Evolutionary conservation across 164 flowering plant genomes (phyloP).

Genomic region (Nymphaea thermarum): DNA sequence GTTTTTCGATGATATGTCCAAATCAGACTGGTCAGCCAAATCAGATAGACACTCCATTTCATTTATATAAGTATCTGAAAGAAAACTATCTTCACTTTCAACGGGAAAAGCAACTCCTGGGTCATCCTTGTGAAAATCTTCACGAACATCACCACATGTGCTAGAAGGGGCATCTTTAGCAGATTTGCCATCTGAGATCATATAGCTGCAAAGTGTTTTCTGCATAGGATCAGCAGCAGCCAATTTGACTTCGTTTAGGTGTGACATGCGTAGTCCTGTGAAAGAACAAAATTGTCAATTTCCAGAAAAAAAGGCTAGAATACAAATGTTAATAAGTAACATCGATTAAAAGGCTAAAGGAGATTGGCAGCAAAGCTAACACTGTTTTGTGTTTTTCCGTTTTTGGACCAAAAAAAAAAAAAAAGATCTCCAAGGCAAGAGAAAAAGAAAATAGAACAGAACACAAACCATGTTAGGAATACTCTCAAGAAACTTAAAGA

Average conservation of each 20-base stretch:
- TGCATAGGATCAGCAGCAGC: slow-evolving; percentile 49
- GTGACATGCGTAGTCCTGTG: slow-evolving; percentile 87
- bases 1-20: slow-evolving; percentile 4
- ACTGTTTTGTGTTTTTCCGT: background rate
- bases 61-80: slow-evolving; percentile 2
- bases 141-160: slow-evolving; percentile 14
- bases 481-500: too few relatives aligned
- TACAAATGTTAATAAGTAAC: background rate
- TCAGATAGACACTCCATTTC: slow-evolving; percentile 7
- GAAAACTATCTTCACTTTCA: slow-evolving; percentile 9
- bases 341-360: background rate
- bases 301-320: background rate
- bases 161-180: slow-evolving; percentile 10
- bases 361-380: background rate
- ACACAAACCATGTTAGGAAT: too few relatives aligned
- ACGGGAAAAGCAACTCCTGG: slow-evolving; percentile 12
- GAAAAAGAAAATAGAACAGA: too few relatives aligned
- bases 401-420: too few relatives aligned
- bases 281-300: slow-evolving; percentile 1
- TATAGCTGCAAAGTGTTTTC: slow-evolving; percentile 45
- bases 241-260: slow-evolving; percentile 50
- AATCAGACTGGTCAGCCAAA: slow-evolving; percentile 12
- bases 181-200: slow-evolving; percentile 30
- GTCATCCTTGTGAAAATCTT: slow-evolving; percentile 12
- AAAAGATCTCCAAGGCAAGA: too few relatives aligned